Base-by-base conservation (phyloP, 352 stramenopile species). In the Globisporangium acanthophoron region DNA sequence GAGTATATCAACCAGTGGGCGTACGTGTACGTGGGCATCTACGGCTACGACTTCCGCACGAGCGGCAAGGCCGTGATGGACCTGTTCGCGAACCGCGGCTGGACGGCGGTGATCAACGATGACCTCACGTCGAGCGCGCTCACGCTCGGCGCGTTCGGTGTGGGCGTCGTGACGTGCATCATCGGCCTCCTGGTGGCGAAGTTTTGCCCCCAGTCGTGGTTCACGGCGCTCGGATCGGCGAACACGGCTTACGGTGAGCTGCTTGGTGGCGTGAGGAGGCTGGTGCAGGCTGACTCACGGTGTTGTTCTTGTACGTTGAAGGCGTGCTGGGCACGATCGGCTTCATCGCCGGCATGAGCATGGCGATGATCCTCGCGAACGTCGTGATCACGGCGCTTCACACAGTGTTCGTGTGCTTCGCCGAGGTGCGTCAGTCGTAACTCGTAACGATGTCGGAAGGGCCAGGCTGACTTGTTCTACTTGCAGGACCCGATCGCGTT, bases 1-100 rank as follows among this genome's bases (percentile, higher is more conserved):
- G 82, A 96, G 69, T 96, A 96, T 61, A 82, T 97, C 52, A 97
- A 97, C 68, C 71, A 88, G 58, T 95, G 82, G 75, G 95, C 86
- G 4, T 96, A 92, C 67, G 81, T 93, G 16, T 96, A 96, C 69
- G 87, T 96, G 3, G 87, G 85, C 27, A 88, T 96, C 49, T 96
- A 96, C 67, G 87, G 87, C 44, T 92, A 94, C 59, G 65, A 85
- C 57, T 96, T 94, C 76, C 73, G 76, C 45, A 86, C 71, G 33
- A 92, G 83, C 62, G 86, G 86, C 59, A 96, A 94, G 66, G 80
- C 81, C 15, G 87, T 96, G 45, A 94, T 94, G 66, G 80, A 96
- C 51, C 58, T 96, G 29, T 96, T 96, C 57, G 77, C 74, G 39
- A 88, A 81, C 64, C 82, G 84, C 52, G 87, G 87, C 29, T 96